Evolutionary conservation across 2,329 filamentous ascomycete genomes (phyloP).

Genomic region (Penicillium sp.): DNA sequence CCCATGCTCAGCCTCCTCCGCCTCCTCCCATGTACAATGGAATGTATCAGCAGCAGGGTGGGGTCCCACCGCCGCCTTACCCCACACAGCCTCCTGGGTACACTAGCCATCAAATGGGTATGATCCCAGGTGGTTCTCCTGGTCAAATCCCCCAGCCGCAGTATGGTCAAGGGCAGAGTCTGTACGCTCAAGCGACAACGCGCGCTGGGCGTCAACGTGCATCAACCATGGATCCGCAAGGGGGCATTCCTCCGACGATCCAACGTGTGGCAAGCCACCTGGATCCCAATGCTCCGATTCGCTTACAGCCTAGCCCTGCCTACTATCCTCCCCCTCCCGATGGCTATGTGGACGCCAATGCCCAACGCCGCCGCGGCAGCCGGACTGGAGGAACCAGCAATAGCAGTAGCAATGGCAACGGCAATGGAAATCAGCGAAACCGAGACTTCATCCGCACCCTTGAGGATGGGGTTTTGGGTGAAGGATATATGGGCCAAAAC

Average conservation of each 20-base stretch:
- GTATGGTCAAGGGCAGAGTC: constrained; percentile 70
- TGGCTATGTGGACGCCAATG: constrained; percentile 67
- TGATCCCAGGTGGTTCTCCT: constrained; percentile 52
- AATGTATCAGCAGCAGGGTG: constrained; percentile 66
- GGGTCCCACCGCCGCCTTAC: constrained; percentile 75
- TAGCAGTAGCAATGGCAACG: constrained; percentile 33
- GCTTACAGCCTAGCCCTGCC: constrained; percentile 90
- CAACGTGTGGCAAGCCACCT: constrained; percentile 95
- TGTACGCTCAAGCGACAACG: constrained; percentile 73
- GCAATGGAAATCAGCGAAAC: constrained; percentile 53
- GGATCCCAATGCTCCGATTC: constrained; percentile 90
- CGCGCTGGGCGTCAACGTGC: constrained; percentile 82
- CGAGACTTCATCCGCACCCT: constrained; percentile 92
- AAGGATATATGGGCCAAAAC: constrained; percentile 77
- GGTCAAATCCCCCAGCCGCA: constrained; percentile 65
- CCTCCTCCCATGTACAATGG: constrained; percentile 65
- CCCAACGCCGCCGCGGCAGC: constrained; percentile 74
- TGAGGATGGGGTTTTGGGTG: constrained; percentile 90
- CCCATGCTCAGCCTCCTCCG: constrained; percentile 55
- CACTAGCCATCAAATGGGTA: constrained; percentile 65
- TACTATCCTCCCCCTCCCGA: constrained; percentile 95
- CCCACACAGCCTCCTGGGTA: constrained; percentile 70
- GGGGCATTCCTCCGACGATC: constrained; percentile 87
- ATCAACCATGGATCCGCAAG: constrained; percentile 94
- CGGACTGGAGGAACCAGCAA: constrained; percentile 49